A percentile compares a stretch with the other conserved stretches of the same genome.
These are phyloP conservation scores for Saprolegnia diclina DNA, from an alignment of 352 stramenopile genomes.

Conservation along the genomic window DNA sequence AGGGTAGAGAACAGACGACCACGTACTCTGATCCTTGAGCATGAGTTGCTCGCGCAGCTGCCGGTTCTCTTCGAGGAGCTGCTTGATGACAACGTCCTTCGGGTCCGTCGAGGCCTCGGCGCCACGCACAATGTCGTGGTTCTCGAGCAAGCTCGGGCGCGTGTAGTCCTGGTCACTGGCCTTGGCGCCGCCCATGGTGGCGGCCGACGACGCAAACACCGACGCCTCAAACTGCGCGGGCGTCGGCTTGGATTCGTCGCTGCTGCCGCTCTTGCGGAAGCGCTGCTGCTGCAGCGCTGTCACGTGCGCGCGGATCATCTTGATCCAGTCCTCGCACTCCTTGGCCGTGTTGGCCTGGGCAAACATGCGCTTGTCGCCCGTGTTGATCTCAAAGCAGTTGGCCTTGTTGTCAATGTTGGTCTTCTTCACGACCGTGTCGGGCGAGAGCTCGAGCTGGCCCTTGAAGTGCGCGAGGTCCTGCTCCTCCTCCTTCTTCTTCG, in stretches of 20 bases:
- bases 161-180: constrained; percentile 63
- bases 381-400: constrained; percentile 84
- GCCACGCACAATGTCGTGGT: constrained; percentile 78
- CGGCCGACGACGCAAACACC: constrained; percentile 28
- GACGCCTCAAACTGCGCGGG: constrained; percentile 18
- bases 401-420: constrained; percentile 81
- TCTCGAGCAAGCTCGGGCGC: constrained; percentile 71
- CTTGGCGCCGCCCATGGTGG: constrained; percentile 30
- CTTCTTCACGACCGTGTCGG: constrained; percentile 74
- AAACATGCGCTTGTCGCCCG: constrained; percentile 81
- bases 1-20: background rate
- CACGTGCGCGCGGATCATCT: constrained; percentile 75
- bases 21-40: constrained; percentile 57
- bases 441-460: constrained; percentile 71
- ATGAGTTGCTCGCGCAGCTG: constrained; percentile 68
- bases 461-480: constrained; percentile 79
- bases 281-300: constrained; percentile 50
- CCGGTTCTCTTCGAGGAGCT: constrained; percentile 76
- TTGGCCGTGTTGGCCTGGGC: constrained; percentile 70
- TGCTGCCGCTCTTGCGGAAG: constrained; percentile 35
- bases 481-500: constrained; percentile 60
- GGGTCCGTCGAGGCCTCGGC: constrained; percentile 74
- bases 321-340: constrained; percentile 86
- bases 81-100: constrained; percentile 84
- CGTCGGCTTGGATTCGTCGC: constrained; percentile 45